Evolutionary conservation across 371 early-diverging fungal species (phyloP).

Genomic region (Synchytrium microbalum): DNA sequence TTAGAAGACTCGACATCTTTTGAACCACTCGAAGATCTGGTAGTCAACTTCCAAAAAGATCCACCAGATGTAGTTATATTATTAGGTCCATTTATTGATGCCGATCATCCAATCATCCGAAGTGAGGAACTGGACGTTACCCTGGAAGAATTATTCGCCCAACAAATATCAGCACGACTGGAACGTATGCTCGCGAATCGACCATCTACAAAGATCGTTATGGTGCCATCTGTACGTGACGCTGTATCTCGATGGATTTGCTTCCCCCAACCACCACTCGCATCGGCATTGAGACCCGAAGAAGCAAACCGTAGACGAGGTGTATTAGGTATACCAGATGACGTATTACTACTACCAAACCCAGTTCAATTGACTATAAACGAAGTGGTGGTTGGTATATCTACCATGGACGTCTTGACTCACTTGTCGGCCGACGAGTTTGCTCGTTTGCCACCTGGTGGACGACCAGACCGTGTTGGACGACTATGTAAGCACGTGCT

Average conservation of each 20-base stretch:
- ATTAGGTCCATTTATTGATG: slow-evolving; percentile 80
- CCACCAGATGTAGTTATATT: slow-evolving; percentile 72
- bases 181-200: slow-evolving; percentile 28
- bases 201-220: slow-evolving; percentile 37
- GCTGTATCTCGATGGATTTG: slow-evolving; percentile 56
- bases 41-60: slow-evolving; percentile 38
- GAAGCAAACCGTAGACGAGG: slow-evolving; percentile 12
- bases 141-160: slow-evolving; percentile 54
- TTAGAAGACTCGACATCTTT: slow-evolving; percentile 59
- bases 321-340: slow-evolving; percentile 12
- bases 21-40: slow-evolving; percentile 67
- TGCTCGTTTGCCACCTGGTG: slow-evolving; percentile 22
- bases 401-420: slow-evolving; percentile 61
- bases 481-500: slow-evolving; percentile 61
- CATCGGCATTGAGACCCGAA: slow-evolving; percentile 13
- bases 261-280: slow-evolving; percentile 79
- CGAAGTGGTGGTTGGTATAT: slow-evolving; percentile 63
- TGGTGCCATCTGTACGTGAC: slow-evolving; percentile 73
- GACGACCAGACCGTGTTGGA: slow-evolving; percentile 51
- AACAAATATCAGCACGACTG: slow-evolving; percentile 45
- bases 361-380: slow-evolving; percentile 75
- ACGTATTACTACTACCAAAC: slow-evolving; percentile 62
- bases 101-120: slow-evolving; percentile 53
- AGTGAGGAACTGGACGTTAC: slow-evolving; percentile 44
- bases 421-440: slow-evolving; percentile 59